Evolutionary conservation across 306 rosid genomes (phyloP).

Genomic region (Hippophae gyantsensis): DNA sequence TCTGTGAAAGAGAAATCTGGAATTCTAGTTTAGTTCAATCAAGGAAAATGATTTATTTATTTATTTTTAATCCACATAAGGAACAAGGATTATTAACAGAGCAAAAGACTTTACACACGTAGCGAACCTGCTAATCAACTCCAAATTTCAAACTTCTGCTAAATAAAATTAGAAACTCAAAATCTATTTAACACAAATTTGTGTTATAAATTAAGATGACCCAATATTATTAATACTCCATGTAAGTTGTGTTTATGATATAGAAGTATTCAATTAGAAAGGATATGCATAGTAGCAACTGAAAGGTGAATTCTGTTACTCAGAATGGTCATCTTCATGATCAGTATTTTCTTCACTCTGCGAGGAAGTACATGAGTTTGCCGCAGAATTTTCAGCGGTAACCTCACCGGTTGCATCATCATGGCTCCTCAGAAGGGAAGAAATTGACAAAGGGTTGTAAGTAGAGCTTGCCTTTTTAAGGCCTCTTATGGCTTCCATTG

Average conservation of each 20-base stretch:
- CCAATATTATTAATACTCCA: too few relatives aligned
- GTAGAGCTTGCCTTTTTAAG: constrained; percentile 88
- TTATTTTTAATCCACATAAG: too few relatives aligned
- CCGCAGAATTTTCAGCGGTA: constrained; percentile 74
- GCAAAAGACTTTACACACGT: too few relatives aligned
- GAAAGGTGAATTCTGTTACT: constrained; percentile 14
- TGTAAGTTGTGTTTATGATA: too few relatives aligned
- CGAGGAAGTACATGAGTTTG: constrained; percentile 44
- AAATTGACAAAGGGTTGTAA: constrained; percentile 66
- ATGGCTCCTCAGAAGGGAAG: constrained; percentile 49
- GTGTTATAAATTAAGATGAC: too few relatives aligned
- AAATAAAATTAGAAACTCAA: background rate
- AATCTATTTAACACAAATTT: too few relatives aligned
- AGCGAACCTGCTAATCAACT: too few relatives aligned
- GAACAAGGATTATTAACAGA: too few relatives aligned
- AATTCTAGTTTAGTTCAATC: too few relatives aligned
- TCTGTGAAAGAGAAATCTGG: too few relatives aligned
- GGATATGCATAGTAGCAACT: constrained; percentile 15
- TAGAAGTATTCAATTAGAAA: constrained; percentile 3
- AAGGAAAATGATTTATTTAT: too few relatives aligned
- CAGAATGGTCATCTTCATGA: constrained; percentile 28
- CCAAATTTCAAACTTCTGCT: too few relatives aligned
- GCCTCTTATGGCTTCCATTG: constrained; percentile 71
- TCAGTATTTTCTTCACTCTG: constrained; percentile 30
- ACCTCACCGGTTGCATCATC: constrained; percentile 67